Conservation (phyloP, 1,284 basidiomycete species). For the Ganoderma sinense region DNA sequence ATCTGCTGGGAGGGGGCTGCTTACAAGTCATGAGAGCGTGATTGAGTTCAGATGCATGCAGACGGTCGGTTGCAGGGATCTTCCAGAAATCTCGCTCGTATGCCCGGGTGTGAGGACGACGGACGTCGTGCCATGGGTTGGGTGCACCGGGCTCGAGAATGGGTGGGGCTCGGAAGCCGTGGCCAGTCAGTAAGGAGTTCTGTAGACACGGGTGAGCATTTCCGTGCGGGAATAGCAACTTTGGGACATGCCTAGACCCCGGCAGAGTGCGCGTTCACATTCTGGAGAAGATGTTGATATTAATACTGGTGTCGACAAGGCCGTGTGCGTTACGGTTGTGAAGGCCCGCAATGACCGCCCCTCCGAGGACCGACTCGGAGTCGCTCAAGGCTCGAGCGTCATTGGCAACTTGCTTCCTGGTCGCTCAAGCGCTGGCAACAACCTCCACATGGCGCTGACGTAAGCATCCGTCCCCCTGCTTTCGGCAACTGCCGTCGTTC, state of each 20-base stretch:
- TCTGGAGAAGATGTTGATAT: conserved; percentile 13
- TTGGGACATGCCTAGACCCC: background rate
- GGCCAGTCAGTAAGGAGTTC: conserved; percentile 11
- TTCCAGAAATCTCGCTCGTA: conserved; percentile 23
- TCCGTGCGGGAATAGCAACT: background rate
- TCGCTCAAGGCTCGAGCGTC: background rate
- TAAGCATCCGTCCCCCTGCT: conserved; percentile 14
- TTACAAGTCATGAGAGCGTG: conserved; percentile 27
- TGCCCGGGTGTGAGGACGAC: conserved; percentile 14
- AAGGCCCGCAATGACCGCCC: background rate
- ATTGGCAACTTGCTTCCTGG: background rate
- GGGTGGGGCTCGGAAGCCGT: conserved; percentile 8
- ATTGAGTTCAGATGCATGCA: conserved; percentile 26
- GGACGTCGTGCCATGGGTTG: conserved; percentile 5
- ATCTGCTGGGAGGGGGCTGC: conserved; percentile 15
- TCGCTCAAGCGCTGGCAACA: background rate
- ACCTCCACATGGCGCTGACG: conserved; percentile 13
- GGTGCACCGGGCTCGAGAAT: conserved; percentile 7
- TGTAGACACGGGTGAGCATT: conserved; percentile 1
- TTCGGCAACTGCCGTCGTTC: conserved; percentile 23
- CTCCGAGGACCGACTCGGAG: background rate
- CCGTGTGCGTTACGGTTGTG: background rate
- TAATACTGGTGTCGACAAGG: conserved; percentile 5
- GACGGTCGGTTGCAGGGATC: conserved; percentile 15
- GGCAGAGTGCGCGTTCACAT: conserved; percentile 6